A percentile compares a stretch with the other conserved stretches of the same genome.
Conservation (phyloP, 495 filamentous ascomycete species). For the Cryomyces minteri region DNA sequence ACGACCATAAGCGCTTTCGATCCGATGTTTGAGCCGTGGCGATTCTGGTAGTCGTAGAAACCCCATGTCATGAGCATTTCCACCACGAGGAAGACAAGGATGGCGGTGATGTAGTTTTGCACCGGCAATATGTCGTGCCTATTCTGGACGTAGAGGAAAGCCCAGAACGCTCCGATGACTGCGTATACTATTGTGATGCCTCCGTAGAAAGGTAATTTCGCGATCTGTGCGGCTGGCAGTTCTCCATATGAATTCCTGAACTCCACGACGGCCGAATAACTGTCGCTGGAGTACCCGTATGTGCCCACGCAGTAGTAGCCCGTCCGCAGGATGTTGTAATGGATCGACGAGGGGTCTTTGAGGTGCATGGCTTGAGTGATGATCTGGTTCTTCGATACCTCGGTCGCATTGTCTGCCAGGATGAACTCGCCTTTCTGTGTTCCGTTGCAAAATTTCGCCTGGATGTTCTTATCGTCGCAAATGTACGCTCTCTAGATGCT, state of each 20-base stretch:
- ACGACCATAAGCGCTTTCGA: constrained; percentile 75
- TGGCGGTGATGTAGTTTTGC: constrained; percentile 99
- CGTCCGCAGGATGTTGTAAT: constrained; percentile 69
- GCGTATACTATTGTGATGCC: constrained; percentile 89
- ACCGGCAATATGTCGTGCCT: constrained; percentile 86
- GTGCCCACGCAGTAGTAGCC: constrained; percentile 94
- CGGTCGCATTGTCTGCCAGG: constrained; percentile 50
- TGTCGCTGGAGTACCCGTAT: constrained; percentile 37
- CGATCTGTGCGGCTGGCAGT: constrained; percentile 85
- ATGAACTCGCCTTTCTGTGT: constrained; percentile 75
- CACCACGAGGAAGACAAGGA: constrained; percentile 79
- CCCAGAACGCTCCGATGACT: constrained; percentile 76
- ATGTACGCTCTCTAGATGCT: constrained; percentile 43
- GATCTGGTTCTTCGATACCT: constrained; percentile 48
- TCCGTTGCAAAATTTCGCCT: constrained; percentile 47
- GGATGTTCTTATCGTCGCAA: constrained; percentile 50
- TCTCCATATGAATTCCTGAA: constrained; percentile 95
- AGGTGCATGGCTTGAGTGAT: constrained; percentile 66
- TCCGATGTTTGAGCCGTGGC: constrained; percentile 64
- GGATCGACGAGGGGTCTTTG: constrained; percentile 50
- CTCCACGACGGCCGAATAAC: constrained; percentile 67
- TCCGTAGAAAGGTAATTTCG: constrained; percentile 95
- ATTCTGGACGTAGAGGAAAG: constrained; percentile 88
- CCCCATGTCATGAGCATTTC: constrained; percentile 98
- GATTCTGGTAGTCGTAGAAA: constrained; percentile 92